A percentile compares a stretch with the other conserved stretches of the same genome.
Conservation (phyloP, 2,329 filamentous ascomycete species). For the Rutstroemia sydowiana region DNA sequence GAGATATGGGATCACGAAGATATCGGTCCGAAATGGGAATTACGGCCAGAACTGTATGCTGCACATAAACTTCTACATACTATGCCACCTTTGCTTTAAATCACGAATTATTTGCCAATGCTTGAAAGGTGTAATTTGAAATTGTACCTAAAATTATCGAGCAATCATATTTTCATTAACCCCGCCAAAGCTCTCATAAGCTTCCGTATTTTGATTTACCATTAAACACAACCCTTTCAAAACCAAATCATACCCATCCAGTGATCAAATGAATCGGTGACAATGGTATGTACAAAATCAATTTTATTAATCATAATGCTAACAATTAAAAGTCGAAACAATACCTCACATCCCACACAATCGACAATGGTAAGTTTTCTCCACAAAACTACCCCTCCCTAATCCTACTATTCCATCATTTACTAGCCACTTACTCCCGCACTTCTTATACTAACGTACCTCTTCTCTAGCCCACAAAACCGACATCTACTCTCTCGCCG, state of each 20-base stretch:
- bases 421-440: no score
- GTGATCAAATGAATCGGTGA: constrained; percentile 17
- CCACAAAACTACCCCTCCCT: constrained; percentile 14
- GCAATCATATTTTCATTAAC: constrained; percentile 7
- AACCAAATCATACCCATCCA: constrained; percentile 5
- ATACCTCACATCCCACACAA: constrained; percentile 87
- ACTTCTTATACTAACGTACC: constrained; percentile 20
- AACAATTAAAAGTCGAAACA: constrained; percentile 74
- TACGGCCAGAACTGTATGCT: constrained; percentile 11
- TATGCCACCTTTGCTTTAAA: not conserved
- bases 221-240: not conserved
- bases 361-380: constrained; percentile 66
- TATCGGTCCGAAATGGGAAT: not conserved
- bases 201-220: constrained; percentile 1
- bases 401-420: not conserved
- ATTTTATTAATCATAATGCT: constrained; percentile 9
- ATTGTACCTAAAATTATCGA: not conserved
- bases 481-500: constrained; percentile 77
- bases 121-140: not conserved
- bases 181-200: constrained; percentile 7
- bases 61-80: constrained; percentile 2
- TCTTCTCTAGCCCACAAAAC: constrained; percentile 62
- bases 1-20: constrained; percentile 2
- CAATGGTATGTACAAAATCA: constrained; percentile 23
- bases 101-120: not conserved